A percentile compares a stretch with the other conserved stretches of the same genome.
These are phyloP conservation scores for Micractinium sp. DNA, from an alignment of 139 green algal species.

Conservation along the genomic window DNA sequence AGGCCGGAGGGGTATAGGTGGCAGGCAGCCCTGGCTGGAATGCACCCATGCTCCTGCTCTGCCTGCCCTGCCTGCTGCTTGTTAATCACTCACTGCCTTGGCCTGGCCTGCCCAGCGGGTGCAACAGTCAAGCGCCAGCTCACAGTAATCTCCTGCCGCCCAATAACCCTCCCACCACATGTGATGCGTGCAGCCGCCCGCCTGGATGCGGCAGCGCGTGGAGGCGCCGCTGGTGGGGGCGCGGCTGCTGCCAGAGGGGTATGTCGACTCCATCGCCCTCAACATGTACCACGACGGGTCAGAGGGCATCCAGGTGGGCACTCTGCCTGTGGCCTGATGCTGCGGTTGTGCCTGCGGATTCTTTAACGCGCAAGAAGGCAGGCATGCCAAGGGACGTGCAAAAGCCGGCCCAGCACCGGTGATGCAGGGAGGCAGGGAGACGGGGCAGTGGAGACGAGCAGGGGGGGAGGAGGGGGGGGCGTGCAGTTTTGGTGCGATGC, in stretches of 20 bases:
- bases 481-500: too few species aligned
- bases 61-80: neutral
- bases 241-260: constrained; percentile 50
- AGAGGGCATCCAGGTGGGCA: constrained; percentile 64
- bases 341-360: too few species aligned
- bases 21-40: too few species aligned
- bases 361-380: too few species aligned
- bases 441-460: too few species aligned
- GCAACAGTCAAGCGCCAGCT: neutral
- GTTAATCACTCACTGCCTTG: neutral
- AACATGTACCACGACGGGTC: constrained; percentile 84
- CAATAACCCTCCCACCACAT: neutral
- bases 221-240: constrained; percentile 60
- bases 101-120: neutral
- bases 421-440: too few species aligned
- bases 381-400: too few species aligned
- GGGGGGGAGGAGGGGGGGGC: too few species aligned
- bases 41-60: neutral
- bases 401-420: too few species aligned
- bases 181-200: neutral
- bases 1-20: neutral
- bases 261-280: constrained; percentile 66
- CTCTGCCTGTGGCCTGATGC: too few species aligned
- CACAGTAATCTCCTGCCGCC: neutral
- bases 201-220: constrained; percentile 48